A percentile compares a stretch with the other conserved stretches of the same genome.
Evolutionary conservation across 176 grass and related monocot genomes (phyloP).

Genomic region (Phoenix roebelenii): DNA sequence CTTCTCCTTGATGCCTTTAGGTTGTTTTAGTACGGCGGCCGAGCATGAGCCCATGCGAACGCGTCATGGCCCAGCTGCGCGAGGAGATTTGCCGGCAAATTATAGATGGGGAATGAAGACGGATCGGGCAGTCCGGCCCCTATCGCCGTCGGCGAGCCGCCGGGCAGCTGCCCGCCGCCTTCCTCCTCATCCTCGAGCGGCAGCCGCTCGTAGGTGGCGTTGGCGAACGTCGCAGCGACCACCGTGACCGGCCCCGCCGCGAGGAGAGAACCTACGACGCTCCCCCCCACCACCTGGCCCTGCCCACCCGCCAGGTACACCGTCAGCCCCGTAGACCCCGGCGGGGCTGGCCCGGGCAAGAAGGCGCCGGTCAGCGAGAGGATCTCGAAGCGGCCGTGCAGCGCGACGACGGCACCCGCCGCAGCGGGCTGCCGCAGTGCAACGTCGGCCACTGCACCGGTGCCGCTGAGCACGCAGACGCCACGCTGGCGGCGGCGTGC

Average conservation of each 20-base stretch:
- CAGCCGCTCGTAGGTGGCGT: constrained; percentile 51
- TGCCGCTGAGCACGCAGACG: constrained; percentile 44
- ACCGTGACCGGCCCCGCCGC: constrained; percentile 41
- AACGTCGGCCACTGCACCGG: constrained; percentile 40
- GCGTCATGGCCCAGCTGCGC: constrained; percentile 19
- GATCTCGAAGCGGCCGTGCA: constrained; percentile 50
- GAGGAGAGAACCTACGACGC: constrained; percentile 36
- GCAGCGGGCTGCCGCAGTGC: constrained; percentile 31
- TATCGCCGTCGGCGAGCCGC: background rate
- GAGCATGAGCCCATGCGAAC: constrained; percentile 25
- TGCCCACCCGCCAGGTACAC: constrained; percentile 42
- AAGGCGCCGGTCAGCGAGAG: constrained; percentile 45
- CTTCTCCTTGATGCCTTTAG: too few relatives aligned
- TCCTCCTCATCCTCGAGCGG: constrained; percentile 36
- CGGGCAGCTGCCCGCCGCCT: background rate
- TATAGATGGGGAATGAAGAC: constrained; percentile 21
- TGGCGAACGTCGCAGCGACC: constrained; percentile 39
- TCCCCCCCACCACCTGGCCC: constrained; percentile 40
- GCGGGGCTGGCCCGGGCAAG: constrained; percentile 38
- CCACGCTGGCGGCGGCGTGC: constrained; percentile 41
- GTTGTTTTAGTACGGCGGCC: constrained; percentile 21
- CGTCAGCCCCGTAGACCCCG: constrained; percentile 29
- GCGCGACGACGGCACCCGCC: constrained; percentile 15
- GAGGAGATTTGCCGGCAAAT: constrained; percentile 20
- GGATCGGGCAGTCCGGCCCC: constrained; percentile 2